These are phyloP conservation scores for Aspergillus calidoustus DNA, from an alignment of 2,329 filamentous ascomycete species.

Conservation along the genomic window DNA sequence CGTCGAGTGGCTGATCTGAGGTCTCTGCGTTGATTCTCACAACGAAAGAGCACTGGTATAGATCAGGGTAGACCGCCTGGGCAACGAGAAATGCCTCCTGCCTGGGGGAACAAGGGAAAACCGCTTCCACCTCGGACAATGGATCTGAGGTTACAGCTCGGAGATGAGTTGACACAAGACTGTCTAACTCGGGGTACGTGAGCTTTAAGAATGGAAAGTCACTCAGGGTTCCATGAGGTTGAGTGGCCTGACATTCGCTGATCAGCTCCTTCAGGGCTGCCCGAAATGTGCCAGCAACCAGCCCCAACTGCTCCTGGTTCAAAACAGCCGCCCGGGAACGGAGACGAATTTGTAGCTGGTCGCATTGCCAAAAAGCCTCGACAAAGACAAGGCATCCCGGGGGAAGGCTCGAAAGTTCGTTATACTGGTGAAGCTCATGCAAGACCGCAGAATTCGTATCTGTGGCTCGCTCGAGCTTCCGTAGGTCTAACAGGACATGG, in stretches of 20 bases:
- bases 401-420: neutral
- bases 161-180: slow-evolving; percentile 7
- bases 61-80: slow-evolving; percentile 10
- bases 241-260: neutral
- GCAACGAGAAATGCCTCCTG: slow-evolving; percentile 15
- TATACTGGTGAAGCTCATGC: neutral
- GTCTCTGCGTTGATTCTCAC: slow-evolving; percentile 1
- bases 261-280: neutral
- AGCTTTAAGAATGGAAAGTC: slow-evolving; percentile 13
- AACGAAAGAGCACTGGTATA: slow-evolving; percentile 14
- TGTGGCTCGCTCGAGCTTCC: neutral
- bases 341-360: neutral
- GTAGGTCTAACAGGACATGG: neutral
- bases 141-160: neutral
- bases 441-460: neutral
- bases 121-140: neutral
- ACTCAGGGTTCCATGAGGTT: neutral
- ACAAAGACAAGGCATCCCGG: neutral
- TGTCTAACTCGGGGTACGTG: slow-evolving; percentile 1
- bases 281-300: slow-evolving; percentile 3
- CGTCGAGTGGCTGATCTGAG: neutral
- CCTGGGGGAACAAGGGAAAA: slow-evolving; percentile 8
- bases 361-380: slow-evolving; percentile 5
- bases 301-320: neutral
- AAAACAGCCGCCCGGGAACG: neutral